Conservation (phyloP, 306 rosid species). For the Medicago ruthenica region DNA sequence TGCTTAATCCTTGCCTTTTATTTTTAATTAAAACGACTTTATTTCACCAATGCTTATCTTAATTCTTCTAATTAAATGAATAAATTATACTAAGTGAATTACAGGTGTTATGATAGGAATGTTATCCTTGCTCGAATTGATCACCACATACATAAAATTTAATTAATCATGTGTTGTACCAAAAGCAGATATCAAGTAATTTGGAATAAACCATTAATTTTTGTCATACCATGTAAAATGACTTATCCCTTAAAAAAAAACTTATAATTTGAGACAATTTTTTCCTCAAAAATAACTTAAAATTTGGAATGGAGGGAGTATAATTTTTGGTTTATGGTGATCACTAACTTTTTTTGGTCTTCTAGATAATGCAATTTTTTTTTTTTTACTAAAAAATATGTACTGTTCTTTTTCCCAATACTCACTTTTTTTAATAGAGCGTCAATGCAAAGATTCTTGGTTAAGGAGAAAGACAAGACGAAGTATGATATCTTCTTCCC, state of each 20-base stretch:
- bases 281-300: too few species aligned
- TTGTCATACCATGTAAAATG: too few species aligned
- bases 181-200: slow-evolving; percentile 15
- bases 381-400: neutral
- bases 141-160: slow-evolving; percentile 19
- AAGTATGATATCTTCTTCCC: slow-evolving; percentile 60
- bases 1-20: slow-evolving; percentile 31
- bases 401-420: slow-evolving; percentile 35
- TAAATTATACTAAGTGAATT: slow-evolving; percentile 37
- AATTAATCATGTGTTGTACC: slow-evolving; percentile 35
- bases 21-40: slow-evolving; percentile 30
- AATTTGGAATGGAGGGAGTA: too few species aligned
- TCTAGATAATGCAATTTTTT: slow-evolving; percentile 65
- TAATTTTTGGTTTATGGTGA: slow-evolving; percentile 30
- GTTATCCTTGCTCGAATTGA: slow-evolving; percentile 36
- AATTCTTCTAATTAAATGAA: slow-evolving; percentile 21
- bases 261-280: too few species aligned
- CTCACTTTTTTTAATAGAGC: slow-evolving; percentile 37
- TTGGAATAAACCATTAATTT: too few species aligned
- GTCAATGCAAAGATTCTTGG: slow-evolving; percentile 74
- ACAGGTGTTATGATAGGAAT: slow-evolving; percentile 47
- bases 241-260: too few species aligned
- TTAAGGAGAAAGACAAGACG: slow-evolving; percentile 78
- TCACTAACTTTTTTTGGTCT: slow-evolving; percentile 64
- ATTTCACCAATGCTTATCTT: slow-evolving; percentile 49